Evolutionary conservation across 2,329 filamentous ascomycete genomes (phyloP).

Genomic region (Arthrobotrys musiformis): DNA sequence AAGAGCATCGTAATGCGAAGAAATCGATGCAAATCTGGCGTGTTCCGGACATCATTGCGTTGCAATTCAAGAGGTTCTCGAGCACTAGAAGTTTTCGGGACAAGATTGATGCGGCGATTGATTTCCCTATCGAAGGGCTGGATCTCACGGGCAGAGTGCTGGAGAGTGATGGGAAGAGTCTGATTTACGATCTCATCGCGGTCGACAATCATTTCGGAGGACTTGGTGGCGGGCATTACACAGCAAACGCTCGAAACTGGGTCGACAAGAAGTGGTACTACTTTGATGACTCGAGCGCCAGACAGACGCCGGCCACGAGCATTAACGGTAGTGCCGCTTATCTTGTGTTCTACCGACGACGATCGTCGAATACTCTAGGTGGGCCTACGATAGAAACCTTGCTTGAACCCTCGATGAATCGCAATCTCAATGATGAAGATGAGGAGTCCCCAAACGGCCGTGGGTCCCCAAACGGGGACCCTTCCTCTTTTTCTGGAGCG

Average conservation of each 20-base stretch:
- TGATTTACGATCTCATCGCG: constrained; percentile 91
- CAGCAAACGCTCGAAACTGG: constrained; percentile 92
- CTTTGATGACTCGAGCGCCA: constrained; percentile 80
- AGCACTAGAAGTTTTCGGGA: constrained; percentile 82
- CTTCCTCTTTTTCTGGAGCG: constrained; percentile 51
- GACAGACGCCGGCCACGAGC: constrained; percentile 35
- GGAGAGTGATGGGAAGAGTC: constrained; percentile 80
- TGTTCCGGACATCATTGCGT: constrained; percentile 90
- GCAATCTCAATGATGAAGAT: constrained; percentile 23
- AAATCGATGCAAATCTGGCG: constrained; percentile 99
- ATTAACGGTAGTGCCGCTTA: constrained; percentile 73
- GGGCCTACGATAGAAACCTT: constrained; percentile 66
- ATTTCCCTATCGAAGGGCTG: constrained; percentile 88
- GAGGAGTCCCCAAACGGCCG: constrained; percentile 53
- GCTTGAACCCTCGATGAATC: constrained; percentile 58
- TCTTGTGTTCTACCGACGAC: constrained; percentile 92
- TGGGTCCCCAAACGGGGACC: constrained; percentile 56
- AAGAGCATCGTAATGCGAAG: constrained; percentile 88
- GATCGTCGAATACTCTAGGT: constrained; percentile 79
- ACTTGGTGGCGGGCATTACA: constrained; percentile 94
- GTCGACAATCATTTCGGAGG: constrained; percentile 97
- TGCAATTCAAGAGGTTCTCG: constrained; percentile 96
- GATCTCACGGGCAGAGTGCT: constrained; percentile 84
- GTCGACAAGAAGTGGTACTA: constrained; percentile 90
- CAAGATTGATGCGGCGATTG: constrained; percentile 89